A percentile compares a stretch with the other conserved stretches of the same genome.
Evolutionary conservation across 2,329 filamentous ascomycete species (phyloP).

Genomic region (Cucurbitaria berberidis): DNA sequence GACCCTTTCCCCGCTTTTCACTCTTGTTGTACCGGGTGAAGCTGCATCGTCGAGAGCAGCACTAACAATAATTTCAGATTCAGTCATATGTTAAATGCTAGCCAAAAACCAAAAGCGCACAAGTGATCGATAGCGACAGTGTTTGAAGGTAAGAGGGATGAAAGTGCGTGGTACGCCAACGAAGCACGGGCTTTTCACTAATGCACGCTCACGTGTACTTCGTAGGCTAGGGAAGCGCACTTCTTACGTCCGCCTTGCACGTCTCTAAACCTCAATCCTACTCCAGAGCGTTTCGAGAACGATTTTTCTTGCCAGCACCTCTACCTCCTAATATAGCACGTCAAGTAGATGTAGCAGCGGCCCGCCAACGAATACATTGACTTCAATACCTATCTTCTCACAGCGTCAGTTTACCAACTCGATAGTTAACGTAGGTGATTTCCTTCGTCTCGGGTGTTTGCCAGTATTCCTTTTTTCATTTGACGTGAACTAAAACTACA

Average conservation of each 20-base stretch:
- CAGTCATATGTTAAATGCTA: background rate
- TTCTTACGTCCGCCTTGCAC: too few species aligned
- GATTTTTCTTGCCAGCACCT: too few species aligned
- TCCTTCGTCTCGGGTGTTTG: too few species aligned
- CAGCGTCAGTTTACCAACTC: background rate
- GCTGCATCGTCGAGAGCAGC: background rate
- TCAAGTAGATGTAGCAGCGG: too few species aligned
- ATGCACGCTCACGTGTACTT: background rate
- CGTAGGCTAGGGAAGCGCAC: background rate
- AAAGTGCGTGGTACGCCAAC: too few species aligned
- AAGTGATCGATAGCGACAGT: background rate
- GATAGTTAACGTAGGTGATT: background rate
- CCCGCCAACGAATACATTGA: too few species aligned
- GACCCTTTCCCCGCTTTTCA: background rate
- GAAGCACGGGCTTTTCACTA: background rate
- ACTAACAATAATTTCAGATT: background rate
- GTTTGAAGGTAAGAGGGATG: background rate
- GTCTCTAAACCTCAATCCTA: background rate
- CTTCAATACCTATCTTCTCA: too few species aligned
- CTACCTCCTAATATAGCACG: too few species aligned
- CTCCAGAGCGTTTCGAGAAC: background rate
- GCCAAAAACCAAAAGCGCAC: background rate
- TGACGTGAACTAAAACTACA: too few species aligned
- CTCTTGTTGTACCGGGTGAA: background rate
- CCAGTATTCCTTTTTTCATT: too few species aligned